Percentiles rank a stretch among this genome's conserved stretches.
These are phyloP conservation scores for Colletotrichum destructivum DNA, from an alignment of 2,329 filamentous ascomycete genomes.

Conservation along the genomic window DNA sequence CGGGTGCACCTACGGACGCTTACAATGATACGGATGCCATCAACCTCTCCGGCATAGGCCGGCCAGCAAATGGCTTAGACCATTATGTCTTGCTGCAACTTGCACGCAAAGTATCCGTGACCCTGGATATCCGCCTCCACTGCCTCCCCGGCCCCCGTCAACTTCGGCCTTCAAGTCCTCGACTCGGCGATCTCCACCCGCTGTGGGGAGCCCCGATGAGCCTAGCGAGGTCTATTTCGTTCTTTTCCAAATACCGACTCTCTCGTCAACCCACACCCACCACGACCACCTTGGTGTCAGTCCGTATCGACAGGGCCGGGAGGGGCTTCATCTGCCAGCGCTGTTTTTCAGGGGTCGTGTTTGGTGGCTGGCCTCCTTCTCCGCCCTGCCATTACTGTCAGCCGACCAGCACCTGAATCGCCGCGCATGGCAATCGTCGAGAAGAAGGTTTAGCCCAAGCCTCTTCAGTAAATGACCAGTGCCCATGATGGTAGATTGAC, in stretches of 20 bases:
- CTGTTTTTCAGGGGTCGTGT: background rate
- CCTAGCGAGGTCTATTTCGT: constrained; percentile 24
- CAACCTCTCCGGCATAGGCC: background rate
- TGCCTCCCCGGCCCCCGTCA: background rate
- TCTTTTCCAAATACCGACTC: background rate
- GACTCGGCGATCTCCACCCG: constrained; percentile 23
- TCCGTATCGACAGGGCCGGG: constrained; percentile 7
- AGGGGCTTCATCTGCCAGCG: constrained; percentile 1
- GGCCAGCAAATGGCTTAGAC: background rate
- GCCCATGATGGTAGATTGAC: background rate
- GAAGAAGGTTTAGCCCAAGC: constrained; percentile 35
- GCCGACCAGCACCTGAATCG: constrained; percentile 35
- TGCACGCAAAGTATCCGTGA: background rate
- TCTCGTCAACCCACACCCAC: constrained; percentile 19
- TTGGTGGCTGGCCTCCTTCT: background rate
- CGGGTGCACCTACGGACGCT: background rate
- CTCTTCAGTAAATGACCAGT: constrained; percentile 16
- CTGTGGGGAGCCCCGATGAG: constrained; percentile 31
- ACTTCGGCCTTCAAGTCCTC: constrained; percentile 2
- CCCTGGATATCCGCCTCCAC: constrained; percentile 15
- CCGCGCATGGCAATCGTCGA: constrained; percentile 17
- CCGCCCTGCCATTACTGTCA: constrained; percentile 14
- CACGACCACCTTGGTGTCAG: background rate
- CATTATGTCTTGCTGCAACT: constrained; percentile 7
- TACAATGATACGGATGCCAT: background rate